These are phyloP conservation scores for Phytophthora syringae DNA, from an alignment of 352 stramenopile species.

Conservation along the genomic window DNA sequence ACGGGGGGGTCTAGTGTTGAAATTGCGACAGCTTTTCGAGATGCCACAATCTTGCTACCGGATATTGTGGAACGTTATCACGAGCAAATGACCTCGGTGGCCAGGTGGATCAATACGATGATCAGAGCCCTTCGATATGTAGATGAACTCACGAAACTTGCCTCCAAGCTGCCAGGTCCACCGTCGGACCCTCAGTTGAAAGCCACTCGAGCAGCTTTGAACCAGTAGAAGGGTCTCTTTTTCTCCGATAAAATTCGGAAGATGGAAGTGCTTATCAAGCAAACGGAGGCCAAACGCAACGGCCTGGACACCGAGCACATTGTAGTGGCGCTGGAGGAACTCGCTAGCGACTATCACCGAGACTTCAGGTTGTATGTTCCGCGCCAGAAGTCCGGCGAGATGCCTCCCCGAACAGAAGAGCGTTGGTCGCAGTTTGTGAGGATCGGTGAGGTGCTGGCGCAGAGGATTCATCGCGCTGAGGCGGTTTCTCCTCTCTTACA, in stretches of 20 bases:
- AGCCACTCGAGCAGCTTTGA: neutral
- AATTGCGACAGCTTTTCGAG: constrained; percentile 2
- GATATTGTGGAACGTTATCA: neutral
- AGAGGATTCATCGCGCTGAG: constrained; percentile 6
- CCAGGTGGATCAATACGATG: neutral
- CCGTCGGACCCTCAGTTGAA: constrained; percentile 8
- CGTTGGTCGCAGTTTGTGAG: constrained; percentile 2
- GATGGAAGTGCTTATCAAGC: constrained; percentile 6
- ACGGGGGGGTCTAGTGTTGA: neutral
- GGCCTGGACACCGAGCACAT: constrained; percentile 2
- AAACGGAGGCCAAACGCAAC: neutral
- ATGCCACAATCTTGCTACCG: constrained; percentile 7
- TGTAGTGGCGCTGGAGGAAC: neutral
- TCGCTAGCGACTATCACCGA: constrained; percentile 5
- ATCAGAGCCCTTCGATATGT: neutral
- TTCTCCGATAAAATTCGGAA: neutral
- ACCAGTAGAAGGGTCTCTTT: neutral
- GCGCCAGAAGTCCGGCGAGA: no score
- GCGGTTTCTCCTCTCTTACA: neutral
- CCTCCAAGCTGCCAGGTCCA: neutral
- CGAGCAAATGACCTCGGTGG: neutral
- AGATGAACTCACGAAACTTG: neutral
- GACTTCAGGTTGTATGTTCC: no score
- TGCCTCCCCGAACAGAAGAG: constrained; percentile 16
- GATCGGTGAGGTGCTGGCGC: constrained; percentile 7